A percentile compares a stretch with the other conserved stretches of the same genome.
Evolutionary conservation across 106 monocot species (phyloP).

Genomic region (Narthecium ossifragum): DNA sequence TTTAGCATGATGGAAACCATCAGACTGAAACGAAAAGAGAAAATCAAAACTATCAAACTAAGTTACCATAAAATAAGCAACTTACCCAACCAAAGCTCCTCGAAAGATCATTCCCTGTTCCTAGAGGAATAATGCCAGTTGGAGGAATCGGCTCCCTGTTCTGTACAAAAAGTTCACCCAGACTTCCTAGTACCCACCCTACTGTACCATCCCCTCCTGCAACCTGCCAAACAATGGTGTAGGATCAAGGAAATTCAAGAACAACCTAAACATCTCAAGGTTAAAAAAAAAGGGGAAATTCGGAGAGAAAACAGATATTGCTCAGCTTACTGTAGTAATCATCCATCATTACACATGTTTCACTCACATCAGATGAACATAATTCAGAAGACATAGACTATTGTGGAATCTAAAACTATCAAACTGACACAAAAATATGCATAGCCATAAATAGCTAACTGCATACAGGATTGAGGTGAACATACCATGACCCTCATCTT

Average conservation of each 20-base stretch:
- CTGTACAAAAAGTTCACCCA: constrained; percentile 51
- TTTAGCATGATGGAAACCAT: no score
- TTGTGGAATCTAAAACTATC: no score
- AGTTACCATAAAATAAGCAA: neutral
- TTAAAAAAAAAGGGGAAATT: neutral
- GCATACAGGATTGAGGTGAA: neutral
- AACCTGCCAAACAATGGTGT: constrained; percentile 32
- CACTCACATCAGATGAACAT: neutral
- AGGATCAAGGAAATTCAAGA: neutral
- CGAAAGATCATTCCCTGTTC: constrained; percentile 91
- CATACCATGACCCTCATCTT: constrained; percentile 69
- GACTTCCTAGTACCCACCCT: constrained; percentile 81
- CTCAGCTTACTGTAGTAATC: no score
- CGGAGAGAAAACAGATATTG: no score
- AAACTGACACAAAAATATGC: no score
- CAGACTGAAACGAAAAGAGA: neutral
- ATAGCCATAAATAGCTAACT: neutral
- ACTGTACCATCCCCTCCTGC: constrained; percentile 95
- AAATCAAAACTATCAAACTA: neutral
- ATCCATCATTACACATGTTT: no score
- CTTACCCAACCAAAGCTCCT: constrained; percentile 89
- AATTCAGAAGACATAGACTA: no score
- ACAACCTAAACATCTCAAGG: neutral
- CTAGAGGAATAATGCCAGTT: constrained; percentile 75
- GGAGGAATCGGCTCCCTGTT: constrained; percentile 73